Conservation (phyloP, 169 alveolate species). For the Babesia ovis region DNA sequence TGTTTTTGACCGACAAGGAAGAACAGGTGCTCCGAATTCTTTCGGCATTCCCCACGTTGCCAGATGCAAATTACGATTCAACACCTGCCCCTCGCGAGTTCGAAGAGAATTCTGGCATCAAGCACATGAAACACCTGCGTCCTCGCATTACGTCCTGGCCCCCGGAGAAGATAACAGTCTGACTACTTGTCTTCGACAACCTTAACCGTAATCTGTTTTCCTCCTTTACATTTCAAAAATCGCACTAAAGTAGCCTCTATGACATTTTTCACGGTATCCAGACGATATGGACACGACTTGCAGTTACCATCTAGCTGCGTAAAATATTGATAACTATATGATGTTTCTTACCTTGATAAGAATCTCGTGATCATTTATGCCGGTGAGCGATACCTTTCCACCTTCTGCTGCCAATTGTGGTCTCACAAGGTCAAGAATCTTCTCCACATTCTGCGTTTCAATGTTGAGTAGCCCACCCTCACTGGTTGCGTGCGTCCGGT, state of each 20-base stretch:
- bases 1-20: slow-evolving; percentile 75
- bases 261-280: slow-evolving; percentile 71
- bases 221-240: slow-evolving; percentile 61
- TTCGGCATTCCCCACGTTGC: slow-evolving; percentile 49
- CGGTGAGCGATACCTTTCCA: slow-evolving; percentile 71
- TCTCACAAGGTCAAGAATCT: slow-evolving; percentile 73
- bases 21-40: slow-evolving; percentile 73
- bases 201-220: slow-evolving; percentile 72
- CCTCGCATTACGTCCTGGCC: slow-evolving; percentile 83
- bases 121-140: slow-evolving; percentile 76
- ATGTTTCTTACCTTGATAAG: slow-evolving; percentile 39
- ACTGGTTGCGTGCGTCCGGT: not conserved
- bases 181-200: slow-evolving; percentile 64
- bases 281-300: slow-evolving; percentile 72
- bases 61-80: slow-evolving; percentile 32
- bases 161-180: slow-evolving; percentile 79
- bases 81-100: slow-evolving; percentile 60
- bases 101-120: slow-evolving; percentile 49
- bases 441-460: slow-evolving; percentile 70
- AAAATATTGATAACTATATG: not conserved
- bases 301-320: slow-evolving; percentile 71
- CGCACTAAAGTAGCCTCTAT: slow-evolving; percentile 71
- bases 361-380: slow-evolving; percentile 61
- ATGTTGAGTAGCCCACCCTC: slow-evolving; percentile 25
- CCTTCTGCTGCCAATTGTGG: slow-evolving; percentile 77